Evolutionary conservation across 2,329 filamentous ascomycete species (phyloP), one percentile per base, ranked within the genome.

Genomic region (Daldinia sp.): DNA sequence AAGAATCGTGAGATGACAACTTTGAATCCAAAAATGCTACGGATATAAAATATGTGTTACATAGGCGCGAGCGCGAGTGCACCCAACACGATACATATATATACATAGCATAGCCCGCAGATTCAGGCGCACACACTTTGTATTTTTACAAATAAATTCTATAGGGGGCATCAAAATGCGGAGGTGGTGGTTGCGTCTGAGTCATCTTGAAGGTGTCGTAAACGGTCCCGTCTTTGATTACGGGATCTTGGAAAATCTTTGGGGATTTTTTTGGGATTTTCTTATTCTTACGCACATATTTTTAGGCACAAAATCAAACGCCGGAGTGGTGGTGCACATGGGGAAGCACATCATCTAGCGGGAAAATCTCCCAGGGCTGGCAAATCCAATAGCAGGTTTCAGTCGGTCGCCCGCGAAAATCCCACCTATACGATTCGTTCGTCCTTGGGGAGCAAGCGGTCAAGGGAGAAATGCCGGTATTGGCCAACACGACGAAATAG

Each of bases 151-250:
- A 35, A 63, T 46, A 56, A 46, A 56, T 68, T 55, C 65, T 62
- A 56, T 67, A 70, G 71, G 71, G 65, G 68, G 72, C 60, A 41
- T 56, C 37, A 51, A 64, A 63, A 66, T 60, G 35, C 59, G 55
- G 58, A n/a, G 50, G 50, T 72, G 65, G 73, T 62, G 73, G 30
- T 74, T 67, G 65, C 68, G 72, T 76, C 74, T 76, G 74, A 76
- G 68, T 75, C 74, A 75, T 56, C 23, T 6, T 64, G 73, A 61
- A 10, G 70, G 68, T 68, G 63, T 66, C 63, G 62, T 55, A 69
- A 64, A 68, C 44, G 57, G 58, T 60, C 26, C 13, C 37, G 26
- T 62, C 62, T 41, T 30, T 39, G 60, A 65, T 69, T 69, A 69
- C 67, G 61, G 65, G 69, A 71, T 67, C 56, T 60, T 60, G 46